These are phyloP conservation scores for Theobroma cacao DNA, from an alignment of 345 rosid genomes.

Conservation along the genomic window DNA sequence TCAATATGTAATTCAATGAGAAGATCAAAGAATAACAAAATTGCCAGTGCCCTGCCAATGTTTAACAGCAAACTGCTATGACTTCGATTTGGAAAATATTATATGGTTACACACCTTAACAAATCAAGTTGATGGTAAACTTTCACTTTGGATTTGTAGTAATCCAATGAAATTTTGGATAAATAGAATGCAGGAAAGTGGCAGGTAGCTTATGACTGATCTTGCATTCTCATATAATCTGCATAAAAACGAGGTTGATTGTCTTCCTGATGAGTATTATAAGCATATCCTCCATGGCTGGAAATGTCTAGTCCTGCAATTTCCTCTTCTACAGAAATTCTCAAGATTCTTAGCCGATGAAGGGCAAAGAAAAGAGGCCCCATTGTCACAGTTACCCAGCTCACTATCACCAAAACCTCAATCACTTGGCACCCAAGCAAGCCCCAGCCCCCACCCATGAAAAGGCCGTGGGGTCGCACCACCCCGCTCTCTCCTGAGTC, in stretches of 20 bases:
- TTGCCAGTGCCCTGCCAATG: too few relatives aligned
- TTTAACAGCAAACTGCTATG: too few relatives aligned
- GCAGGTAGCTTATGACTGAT: constrained; percentile 11
- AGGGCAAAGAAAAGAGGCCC: constrained; percentile 54
- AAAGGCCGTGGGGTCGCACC: constrained; percentile 42
- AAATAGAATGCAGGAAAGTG: neutral
- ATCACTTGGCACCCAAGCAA: constrained; percentile 47
- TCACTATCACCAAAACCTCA: constrained; percentile 39
- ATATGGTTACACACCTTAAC: too few relatives aligned
- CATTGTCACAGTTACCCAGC: constrained; percentile 56
- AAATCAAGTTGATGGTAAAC: too few relatives aligned
- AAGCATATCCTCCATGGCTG: constrained; percentile 58
- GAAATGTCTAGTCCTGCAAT: constrained; percentile 60
- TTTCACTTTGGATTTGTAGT: too few relatives aligned
- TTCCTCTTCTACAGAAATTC: constrained; percentile 51
- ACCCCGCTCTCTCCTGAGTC: constrained; percentile 38
- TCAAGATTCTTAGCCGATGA: constrained; percentile 37
- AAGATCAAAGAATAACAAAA: neutral
- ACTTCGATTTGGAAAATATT: too few relatives aligned
- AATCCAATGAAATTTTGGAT: neutral
- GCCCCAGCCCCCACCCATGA: constrained; percentile 66
- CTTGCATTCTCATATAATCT: constrained; percentile 34
- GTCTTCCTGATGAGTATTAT: constrained; percentile 36
- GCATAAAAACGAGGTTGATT: constrained; percentile 32
- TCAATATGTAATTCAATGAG: neutral